Base-by-base conservation (phyloP, 1,284 basidiomycete species). In the Schizophyllum amplum region DNA sequence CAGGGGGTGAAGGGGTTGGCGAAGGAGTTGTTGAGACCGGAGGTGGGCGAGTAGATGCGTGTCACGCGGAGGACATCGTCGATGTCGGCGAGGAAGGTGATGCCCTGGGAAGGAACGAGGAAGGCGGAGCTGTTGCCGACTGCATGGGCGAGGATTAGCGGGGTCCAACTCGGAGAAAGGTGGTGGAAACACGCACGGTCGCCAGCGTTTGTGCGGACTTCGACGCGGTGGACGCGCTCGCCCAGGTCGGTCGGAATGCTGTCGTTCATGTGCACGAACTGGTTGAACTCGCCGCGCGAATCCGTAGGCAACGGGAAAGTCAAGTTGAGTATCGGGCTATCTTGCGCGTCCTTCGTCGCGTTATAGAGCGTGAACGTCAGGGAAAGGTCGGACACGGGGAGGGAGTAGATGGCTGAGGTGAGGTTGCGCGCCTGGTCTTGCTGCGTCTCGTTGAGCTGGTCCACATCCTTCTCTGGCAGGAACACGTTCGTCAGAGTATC, bases 11-110 rank as follows among this genome's bases (percentile, higher is more conserved):
- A 70, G 7, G 66, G 66, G 58, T 66, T 60, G 20, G 67, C 66
- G 58, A 70, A 69, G 13, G 67, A 67, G 62, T 70, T 70, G 61
- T 62, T 61, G 13, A 69, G 67, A 5, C 68, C 68, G 56, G 68
- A 54, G 55, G 64, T 64, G 23, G 68, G 68, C 24, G 67, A 62
- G 60, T 69, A 70, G 25, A 70, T 68, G 57, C 68, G 64, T 11
- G 68, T 70, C 54, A 69, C 66, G 25, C 68, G 67, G 58, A 68
- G 62, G 49, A 70, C 67, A 55, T 70, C 69, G 63, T 70, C 69
- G 52, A 69, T 69, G 61, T 70, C 69, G 27, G 66, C 67, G 22
- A 69, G 65, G 55, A 70, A 57, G 7, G 68, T 68, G 53, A 68
- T 62, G n/a, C 68, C 69, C 0, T 53, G 47, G 0, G 58, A 47